These are phyloP conservation scores for Coemansia sp. DNA, from an alignment of 192 early-diverging fungal genomes.

Conservation along the genomic window DNA sequence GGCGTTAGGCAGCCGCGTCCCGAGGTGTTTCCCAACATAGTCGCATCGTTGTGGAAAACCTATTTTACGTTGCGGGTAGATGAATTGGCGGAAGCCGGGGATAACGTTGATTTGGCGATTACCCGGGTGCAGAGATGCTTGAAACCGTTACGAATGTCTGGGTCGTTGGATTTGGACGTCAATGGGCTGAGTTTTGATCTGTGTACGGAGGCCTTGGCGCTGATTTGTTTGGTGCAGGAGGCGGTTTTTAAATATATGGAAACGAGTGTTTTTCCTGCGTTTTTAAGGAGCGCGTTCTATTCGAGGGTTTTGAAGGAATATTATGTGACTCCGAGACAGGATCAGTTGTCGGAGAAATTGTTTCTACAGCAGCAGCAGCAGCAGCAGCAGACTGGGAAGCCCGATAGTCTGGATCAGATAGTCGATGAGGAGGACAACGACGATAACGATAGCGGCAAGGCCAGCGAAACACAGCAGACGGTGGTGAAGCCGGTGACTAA, in stretches of 20 bases:
- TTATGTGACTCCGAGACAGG: conserved; percentile 45
- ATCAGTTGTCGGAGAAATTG: conserved; percentile 29
- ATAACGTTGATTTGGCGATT: conserved; percentile 28
- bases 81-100: conserved; percentile 35
- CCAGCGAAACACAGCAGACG: background rate
- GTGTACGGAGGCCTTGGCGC: conserved; percentile 38
- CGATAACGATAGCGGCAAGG: background rate
- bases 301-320: conserved; percentile 64
- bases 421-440: background rate
- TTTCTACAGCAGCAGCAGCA: conserved; percentile 29
- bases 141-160: conserved; percentile 20
- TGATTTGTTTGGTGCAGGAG: conserved; percentile 56
- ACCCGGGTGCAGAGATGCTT: conserved; percentile 38
- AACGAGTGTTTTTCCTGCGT: conserved; percentile 60
- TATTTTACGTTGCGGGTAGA: conserved; percentile 56
- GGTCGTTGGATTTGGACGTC: conserved; percentile 25
- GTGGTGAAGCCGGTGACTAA: background rate
- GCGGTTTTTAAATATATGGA: conserved; percentile 70
- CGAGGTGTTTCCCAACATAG: conserved; percentile 29
- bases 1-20: conserved; percentile 49
- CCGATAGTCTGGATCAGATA: background rate
- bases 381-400: background rate
- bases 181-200: conserved; percentile 8
- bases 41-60: conserved; percentile 52
- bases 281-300: conserved; percentile 65